Evolutionary conservation across 2,329 filamentous ascomycete genomes (phyloP).

Genomic region (Zasmidium citrigriseum): DNA sequence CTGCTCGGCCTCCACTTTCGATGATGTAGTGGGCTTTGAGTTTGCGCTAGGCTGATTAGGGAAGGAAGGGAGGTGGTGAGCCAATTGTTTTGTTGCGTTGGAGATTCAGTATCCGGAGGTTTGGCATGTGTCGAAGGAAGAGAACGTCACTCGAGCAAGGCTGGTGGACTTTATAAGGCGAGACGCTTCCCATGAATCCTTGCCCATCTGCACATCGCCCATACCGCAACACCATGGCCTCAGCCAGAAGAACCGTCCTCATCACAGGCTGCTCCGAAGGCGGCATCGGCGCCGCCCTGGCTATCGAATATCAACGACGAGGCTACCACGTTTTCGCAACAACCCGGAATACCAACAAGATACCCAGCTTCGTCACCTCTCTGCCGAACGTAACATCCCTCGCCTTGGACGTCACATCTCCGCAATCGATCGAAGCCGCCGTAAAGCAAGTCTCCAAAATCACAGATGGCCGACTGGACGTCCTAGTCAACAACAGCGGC

Average conservation of each 20-base stretch:
- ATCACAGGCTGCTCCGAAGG: constrained; percentile 39
- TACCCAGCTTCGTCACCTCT: constrained; percentile 13
- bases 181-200: too few relatives aligned
- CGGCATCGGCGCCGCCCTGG: constrained; percentile 44
- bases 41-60: background rate
- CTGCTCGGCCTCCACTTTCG: background rate
- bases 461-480: constrained; percentile 41
- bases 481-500: constrained; percentile 27
- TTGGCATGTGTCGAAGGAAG: too few relatives aligned
- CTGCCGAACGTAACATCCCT: constrained; percentile 29
- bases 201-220: too few relatives aligned
- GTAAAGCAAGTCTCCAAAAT: constrained; percentile 32
- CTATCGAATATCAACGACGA: constrained; percentile 37
- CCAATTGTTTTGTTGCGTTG: too few relatives aligned
- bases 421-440: constrained; percentile 38
- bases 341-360: constrained; percentile 30
- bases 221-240: constrained; percentile 1
- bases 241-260: constrained; percentile 19
- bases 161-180: too few relatives aligned
- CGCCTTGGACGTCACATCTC: constrained; percentile 45
- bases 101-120: too few relatives aligned
- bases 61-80: background rate
- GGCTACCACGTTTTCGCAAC: constrained; percentile 29
- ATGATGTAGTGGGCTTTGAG: background rate
- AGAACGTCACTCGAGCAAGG: too few relatives aligned